phyloP scores from a whole-genome alignment of 2,329 filamentous ascomycete species.

The Ascochyta clinopodiicola region DNA sequence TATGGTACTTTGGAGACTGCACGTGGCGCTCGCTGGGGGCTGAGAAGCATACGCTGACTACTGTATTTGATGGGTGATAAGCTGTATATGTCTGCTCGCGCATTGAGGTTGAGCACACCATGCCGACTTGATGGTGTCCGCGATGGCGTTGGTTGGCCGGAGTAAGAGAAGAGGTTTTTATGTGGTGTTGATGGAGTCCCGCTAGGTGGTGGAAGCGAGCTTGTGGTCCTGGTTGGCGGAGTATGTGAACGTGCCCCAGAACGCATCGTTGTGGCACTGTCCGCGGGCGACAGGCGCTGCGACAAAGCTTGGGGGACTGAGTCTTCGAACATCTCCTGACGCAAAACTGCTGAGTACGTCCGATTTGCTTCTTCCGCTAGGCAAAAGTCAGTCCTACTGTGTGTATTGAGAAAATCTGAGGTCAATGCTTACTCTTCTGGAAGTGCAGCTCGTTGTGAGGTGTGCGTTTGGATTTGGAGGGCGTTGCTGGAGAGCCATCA shows the following conservation, averaged over 20 bases:
- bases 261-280: slow-evolving; percentile 61
- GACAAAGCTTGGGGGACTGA: slow-evolving; percentile 83
- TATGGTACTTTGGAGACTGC: slow-evolving; percentile 96
- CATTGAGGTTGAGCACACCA: slow-evolving; percentile 81
- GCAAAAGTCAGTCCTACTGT: slow-evolving; percentile 20
- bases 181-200: slow-evolving; percentile 94
- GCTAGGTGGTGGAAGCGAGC: slow-evolving; percentile 70
- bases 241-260: slow-evolving; percentile 79
- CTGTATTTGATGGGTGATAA: slow-evolving; percentile 91
- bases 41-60: slow-evolving; percentile 92
- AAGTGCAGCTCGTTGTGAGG: slow-evolving; percentile 92
- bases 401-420: not conserved
- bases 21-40: slow-evolving; percentile 84
- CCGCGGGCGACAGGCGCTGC: slow-evolving; percentile 59
- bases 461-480: slow-evolving; percentile 81
- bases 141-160: slow-evolving; percentile 83
- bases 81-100: slow-evolving; percentile 91
- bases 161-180: slow-evolving; percentile 95
- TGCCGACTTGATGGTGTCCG: slow-evolving; percentile 88
- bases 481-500: slow-evolving; percentile 89
- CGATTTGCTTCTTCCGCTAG: slow-evolving; percentile 90
- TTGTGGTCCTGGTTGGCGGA: slow-evolving; percentile 71
- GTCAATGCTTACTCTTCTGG: slow-evolving; percentile 70
- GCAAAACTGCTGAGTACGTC: slow-evolving; percentile 85
- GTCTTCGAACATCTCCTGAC: slow-evolving; percentile 90